phyloP scores from a whole-genome alignment of 176 grass and related monocot genomes.

The Paspalum notatum region DNA sequence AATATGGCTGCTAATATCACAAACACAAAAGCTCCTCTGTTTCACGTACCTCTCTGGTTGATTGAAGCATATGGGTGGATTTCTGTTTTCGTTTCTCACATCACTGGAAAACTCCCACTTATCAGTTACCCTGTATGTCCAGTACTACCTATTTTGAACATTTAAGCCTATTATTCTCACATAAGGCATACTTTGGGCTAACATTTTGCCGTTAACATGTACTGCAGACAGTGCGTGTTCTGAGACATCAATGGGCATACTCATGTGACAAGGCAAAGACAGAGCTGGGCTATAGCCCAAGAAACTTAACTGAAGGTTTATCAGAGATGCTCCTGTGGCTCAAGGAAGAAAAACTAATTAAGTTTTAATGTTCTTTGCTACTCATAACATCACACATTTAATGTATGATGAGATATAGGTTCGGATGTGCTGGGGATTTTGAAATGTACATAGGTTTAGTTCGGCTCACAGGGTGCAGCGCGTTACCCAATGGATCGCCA shows the following conservation, averaged over 20 bases:
- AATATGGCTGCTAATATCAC: constrained; percentile 74
- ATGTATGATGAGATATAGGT: constrained; percentile 4
- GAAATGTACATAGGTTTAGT: background rate
- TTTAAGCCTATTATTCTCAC: constrained; percentile 9
- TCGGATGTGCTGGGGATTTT: background rate
- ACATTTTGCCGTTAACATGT: constrained; percentile 21
- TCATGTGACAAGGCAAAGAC: constrained; percentile 78
- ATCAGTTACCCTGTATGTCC: constrained; percentile 84
- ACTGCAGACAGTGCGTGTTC: constrained; percentile 70
- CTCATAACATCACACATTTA: background rate
- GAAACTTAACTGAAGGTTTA: constrained; percentile 84
- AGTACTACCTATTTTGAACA: background rate
- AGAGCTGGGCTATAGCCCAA: constrained; percentile 72
- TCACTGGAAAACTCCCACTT: constrained; percentile 89
- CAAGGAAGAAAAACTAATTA: constrained; percentile 70
- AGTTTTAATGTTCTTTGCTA: constrained; percentile 46
- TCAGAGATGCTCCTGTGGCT: constrained; percentile 81
- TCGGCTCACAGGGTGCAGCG: too few species aligned
- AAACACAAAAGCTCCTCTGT: constrained; percentile 63
- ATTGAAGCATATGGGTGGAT: constrained; percentile 91
- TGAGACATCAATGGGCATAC: constrained; percentile 91
- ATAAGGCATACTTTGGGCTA: constrained; percentile 12
- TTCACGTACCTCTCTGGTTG: constrained; percentile 74
- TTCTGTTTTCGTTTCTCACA: constrained; percentile 78
- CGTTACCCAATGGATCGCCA: too few species aligned